Base-by-base conservation (phyloP, 2,329 filamentous ascomycete genomes). In the Colletotrichum musicola region DNA sequence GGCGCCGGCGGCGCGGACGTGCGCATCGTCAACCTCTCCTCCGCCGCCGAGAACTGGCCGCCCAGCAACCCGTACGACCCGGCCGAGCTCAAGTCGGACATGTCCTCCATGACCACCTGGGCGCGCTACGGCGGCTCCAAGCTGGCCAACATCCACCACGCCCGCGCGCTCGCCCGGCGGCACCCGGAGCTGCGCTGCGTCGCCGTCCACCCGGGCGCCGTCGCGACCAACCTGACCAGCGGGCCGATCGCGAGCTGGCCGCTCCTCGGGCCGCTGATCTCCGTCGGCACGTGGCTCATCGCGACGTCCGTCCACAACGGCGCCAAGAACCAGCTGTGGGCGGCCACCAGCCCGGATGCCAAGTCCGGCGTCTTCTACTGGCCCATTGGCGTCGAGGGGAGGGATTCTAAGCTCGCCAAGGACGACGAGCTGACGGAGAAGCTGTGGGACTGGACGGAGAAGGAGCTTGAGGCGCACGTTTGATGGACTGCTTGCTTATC, bases 41-140 rank as follows among this genome's bases (percentile, higher is more conserved):
- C 71, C 16, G n/a, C 42, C 35, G 71, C 62, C 16, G 59, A 68
- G 55, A 40, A 22, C 38, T 67, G 62, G 51, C 61, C 63, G 6
- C 49, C 59, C 18, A 50, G 18, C 30, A 22, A 62, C 49, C 50
- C 56, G 10, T 68, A 61, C 65, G 60, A 68, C 46, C 64, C 71
- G 30, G 68, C 66, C 35, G 56, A 59, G 51, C 64, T 74, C 40
- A 74, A 71, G 62, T 71, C 69, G 20, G 71, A 71, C 44, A 69
- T 70, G 66, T 63, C 79, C 30, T 69, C 70, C 0, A 63, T 66
- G 1, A 78, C 76, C 30, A 80, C 81, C 7, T 84, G 81, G 78
- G 74, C 77, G 3, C 82, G 84, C 1, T 88, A 88, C 71, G 82
- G 79, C 9, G 81, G 83, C n/a, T 84, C 81, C 67, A 63, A 70